Evolutionary conservation across 108 stramenopile species (phyloP).

Genomic region (Cyclostephanos invisitatus): DNA sequence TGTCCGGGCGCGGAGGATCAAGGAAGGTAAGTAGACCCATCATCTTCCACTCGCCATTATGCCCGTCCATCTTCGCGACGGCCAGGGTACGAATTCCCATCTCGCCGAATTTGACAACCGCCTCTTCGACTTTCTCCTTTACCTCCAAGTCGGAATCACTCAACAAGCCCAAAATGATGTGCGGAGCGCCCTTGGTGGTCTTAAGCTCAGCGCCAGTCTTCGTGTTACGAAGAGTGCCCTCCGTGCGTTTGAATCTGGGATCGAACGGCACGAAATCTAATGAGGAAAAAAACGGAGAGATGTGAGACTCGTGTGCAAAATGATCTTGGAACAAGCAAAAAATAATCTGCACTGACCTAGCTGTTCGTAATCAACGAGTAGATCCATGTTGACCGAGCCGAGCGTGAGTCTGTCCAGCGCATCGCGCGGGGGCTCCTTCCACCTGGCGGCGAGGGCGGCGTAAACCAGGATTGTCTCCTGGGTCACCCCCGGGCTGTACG

Average conservation of each 20-base stretch:
- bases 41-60: conserved; percentile 61
- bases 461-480: conserved; percentile 57
- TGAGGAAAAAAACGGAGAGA: not conserved
- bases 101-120: conserved; percentile 62
- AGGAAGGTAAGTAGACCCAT: conserved; percentile 77
- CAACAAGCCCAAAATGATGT: conserved; percentile 62
- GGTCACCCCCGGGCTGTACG: conserved; percentile 48
- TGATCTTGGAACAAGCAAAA: too few species aligned
- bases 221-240: conserved; percentile 58
- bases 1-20: conserved; percentile 86
- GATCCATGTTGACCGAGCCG: conserved; percentile 45
- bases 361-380: conserved; percentile 52
- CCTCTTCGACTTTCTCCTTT: conserved; percentile 44
- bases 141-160: conserved; percentile 18
- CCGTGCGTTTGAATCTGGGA: conserved; percentile 74
- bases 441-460: conserved; percentile 71
- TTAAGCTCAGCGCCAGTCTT: conserved; percentile 51
- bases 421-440: conserved; percentile 61
- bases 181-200: conserved; percentile 79
- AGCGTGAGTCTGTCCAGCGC: conserved; percentile 64
- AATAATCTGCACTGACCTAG: not conserved
- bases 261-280: conserved; percentile 77
- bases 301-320: too few species aligned
- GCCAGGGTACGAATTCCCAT: conserved; percentile 71
- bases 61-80: conserved; percentile 55